Evolutionary conservation across 306 rosid species (phyloP), one percentile per base, ranked within the genome.

Genomic region (Fragaria vesca): DNA sequence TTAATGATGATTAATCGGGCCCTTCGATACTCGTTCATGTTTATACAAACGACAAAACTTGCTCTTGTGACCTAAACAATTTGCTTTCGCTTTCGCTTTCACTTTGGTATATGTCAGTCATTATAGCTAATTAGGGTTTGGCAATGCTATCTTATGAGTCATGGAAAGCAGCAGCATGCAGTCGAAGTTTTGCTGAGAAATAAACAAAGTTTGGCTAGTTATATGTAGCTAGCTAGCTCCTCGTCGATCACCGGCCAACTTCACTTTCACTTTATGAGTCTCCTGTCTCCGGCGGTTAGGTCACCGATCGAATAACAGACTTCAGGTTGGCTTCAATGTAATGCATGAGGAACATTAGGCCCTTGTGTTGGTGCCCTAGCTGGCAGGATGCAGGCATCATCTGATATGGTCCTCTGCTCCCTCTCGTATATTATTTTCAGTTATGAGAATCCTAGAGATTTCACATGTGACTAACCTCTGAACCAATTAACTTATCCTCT

Each of bases 181-280:
- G 86, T 83, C 91, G 78, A 80, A 85, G 87, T 78, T 83, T 57
- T 83, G 55, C 34, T 74, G 74, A 17, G 18, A 80, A 12, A 30
- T 66, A 47, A 84, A 45, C 79, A 74, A 79, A 51, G 32, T 3
- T 11, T 2, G 60, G 26, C 60, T 11, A 46, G 50, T 13, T 48
- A 48, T 16, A 13, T 12, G 24, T 24, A 24, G 0, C 0, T 32
- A 48, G 5, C 18, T 54, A 20, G 21, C 60, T 20, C 26, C 11
- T 54, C 20, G 2, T 55, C 13, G 63, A 57, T n/a, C 63, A 57
- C 15, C 62, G 12, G 58, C 79, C 69, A 24, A 76, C n/a, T 73
- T 71, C 54, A 43, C 18, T 67, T 42, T 13, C 10, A n/a, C 16
- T 52, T 52, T 18, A 52, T 17, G 58, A 8, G 10, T 52, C 58